Evolutionary conservation across 2,329 filamentous ascomycete genomes (phyloP), one percentile per base, ranked within the genome.

Genomic region (Aspergillus versicolor): DNA sequence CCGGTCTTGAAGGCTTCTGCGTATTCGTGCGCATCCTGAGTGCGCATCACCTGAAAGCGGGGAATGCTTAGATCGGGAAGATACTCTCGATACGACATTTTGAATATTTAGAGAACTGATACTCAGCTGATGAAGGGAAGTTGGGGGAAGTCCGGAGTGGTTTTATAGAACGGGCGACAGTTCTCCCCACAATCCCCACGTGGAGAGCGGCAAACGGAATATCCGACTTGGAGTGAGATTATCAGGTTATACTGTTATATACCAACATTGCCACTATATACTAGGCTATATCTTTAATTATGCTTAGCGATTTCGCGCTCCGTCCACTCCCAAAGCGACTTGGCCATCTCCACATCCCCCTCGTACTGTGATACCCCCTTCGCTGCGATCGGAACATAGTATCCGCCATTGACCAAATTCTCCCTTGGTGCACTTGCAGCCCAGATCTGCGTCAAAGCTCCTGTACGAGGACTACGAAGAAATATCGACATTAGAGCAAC

Each of bases 1-100:
- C 78, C 71, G 34, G 84, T 79, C 58, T 83, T 83, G 67, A 90
- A 88, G 3, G 75, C 81, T 5, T 80, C 73, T 0, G 84, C 85
- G 60, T 90, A 89, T 58, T 83, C 79, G 56, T 86, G 81, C 3
- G 84, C 80, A 68, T 87, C 80, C 68, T 89, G 86, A 52, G 79
- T 78, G 58, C 84, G 80, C 75, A 88, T 86, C 3, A 79, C 79
- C 19, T 80, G 82, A 74, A 90, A 90, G 37, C 87, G 83, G 13
- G 82, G 81, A 27, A 75, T 79, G 62, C 65, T 79, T 50, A 89
- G 78, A 65, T 89, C 85, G 0, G 86, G 87, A 13, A 90, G 76
- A 67, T 84, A 82, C 55, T 82, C 74, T 56, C 86, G 82, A 66
- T 85, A 88, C 12, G 57, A 37, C 61, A 64, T 64, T 24, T 38